Conservation (phyloP, 306 rosid species). For the Vicia villosa region DNA sequence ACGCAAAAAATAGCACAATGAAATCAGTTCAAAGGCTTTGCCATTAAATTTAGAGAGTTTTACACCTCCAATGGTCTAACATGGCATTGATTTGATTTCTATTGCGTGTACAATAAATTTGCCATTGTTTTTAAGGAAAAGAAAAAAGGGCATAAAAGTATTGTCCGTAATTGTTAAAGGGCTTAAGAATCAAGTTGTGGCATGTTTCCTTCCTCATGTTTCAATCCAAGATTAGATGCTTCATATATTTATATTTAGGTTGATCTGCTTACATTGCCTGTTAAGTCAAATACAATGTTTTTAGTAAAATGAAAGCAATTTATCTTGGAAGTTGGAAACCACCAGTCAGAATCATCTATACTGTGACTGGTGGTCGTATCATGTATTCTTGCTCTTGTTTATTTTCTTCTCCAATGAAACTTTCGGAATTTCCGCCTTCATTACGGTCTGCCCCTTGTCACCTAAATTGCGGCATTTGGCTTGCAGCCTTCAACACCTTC, state of each 20-base stretch:
- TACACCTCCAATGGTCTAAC: slow-evolving; percentile 19
- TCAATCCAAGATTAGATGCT: slow-evolving; percentile 4
- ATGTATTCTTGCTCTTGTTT: slow-evolving; percentile 7
- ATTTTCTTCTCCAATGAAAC: background rate
- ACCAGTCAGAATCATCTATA: slow-evolving; percentile 11
- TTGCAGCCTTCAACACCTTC: too few relatives aligned
- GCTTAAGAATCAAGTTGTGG: slow-evolving; percentile 18
- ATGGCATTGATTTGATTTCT: slow-evolving; percentile 2
- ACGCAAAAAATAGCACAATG: slow-evolving; percentile 20
- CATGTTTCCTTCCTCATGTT: slow-evolving; percentile 11
- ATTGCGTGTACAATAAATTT: slow-evolving; percentile 16
- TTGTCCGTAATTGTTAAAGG: slow-evolving; percentile 4
- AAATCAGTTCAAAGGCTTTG: slow-evolving; percentile 21
- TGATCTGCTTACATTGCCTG: slow-evolving; percentile 19
- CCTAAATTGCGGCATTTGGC: too few relatives aligned
- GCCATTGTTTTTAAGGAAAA: slow-evolving; percentile 1
- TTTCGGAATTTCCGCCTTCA: too few relatives aligned
- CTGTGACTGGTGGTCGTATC: slow-evolving; percentile 25
- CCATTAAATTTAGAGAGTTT: slow-evolving; percentile 16
- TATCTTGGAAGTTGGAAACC: slow-evolving; percentile 25
- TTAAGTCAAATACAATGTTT: slow-evolving; percentile 22
- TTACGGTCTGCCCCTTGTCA: too few relatives aligned
- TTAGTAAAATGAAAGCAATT: slow-evolving; percentile 15
- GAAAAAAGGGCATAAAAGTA: slow-evolving; percentile 3
- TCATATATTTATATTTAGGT: slow-evolving; percentile 1